Conservation (phyloP, 176 grass and related monocot genomes). For the Oryza coarctata region DNA sequence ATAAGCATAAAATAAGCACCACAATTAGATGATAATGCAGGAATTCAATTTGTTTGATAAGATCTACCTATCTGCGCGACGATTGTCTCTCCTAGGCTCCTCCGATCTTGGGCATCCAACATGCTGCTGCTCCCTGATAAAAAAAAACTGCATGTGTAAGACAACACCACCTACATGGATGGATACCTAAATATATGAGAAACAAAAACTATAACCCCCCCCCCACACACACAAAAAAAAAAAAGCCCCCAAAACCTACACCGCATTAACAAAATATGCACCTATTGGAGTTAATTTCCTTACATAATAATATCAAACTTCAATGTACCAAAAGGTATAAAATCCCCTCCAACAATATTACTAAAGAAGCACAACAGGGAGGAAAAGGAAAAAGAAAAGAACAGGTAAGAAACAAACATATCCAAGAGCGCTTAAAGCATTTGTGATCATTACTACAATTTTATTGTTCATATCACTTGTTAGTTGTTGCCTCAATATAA, state of each 20-base stretch:
- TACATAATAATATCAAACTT: conserved; percentile 19
- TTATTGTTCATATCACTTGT: neutral
- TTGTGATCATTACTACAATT: neutral
- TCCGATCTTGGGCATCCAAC: conserved; percentile 57
- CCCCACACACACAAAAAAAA: too few species aligned
- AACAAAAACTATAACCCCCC: neutral
- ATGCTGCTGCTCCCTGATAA: conserved; percentile 68
- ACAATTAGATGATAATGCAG: neutral
- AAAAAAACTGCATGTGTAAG: neutral
- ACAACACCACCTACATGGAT: neutral
- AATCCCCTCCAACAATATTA: neutral
- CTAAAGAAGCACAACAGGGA: neutral
- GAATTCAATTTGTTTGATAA: neutral
- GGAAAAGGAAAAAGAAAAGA: neutral
- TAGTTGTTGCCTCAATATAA: neutral
- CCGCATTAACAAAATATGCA: neutral
- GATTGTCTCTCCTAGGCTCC: conserved; percentile 76
- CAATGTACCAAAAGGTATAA: conserved; percentile 22
- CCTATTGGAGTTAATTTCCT: neutral
- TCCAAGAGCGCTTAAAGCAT: neutral
- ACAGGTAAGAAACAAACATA: neutral
- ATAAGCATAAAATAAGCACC: conserved; percentile 5
- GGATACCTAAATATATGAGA: neutral
- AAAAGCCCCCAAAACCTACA: neutral
- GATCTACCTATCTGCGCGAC: conserved; percentile 47